Percentiles rank a stretch among this genome's conserved stretches.
These are phyloP conservation scores for Stephania cephalantha DNA, from an alignment of 164 flowering plant species.

Conservation along the genomic window DNA sequence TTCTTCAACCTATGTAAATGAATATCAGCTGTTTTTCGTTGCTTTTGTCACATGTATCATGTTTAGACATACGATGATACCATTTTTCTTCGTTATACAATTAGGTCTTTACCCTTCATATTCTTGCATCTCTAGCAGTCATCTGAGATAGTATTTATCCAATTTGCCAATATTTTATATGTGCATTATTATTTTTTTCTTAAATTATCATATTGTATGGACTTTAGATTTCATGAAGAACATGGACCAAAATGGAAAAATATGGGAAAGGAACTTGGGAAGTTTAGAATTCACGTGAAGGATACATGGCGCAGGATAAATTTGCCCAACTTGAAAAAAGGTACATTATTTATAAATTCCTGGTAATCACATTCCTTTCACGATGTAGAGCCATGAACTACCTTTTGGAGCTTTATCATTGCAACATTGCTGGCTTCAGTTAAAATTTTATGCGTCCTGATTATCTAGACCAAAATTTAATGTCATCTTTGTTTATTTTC, in stretches of 20 bases:
- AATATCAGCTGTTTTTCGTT: no score
- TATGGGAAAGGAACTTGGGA: slow-evolving; percentile 42
- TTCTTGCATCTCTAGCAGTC: background rate
- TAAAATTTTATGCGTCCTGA: background rate
- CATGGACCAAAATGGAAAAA: slow-evolving; percentile 52
- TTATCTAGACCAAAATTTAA: background rate
- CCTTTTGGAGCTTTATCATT: background rate
- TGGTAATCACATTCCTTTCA: background rate
- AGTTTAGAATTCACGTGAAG: slow-evolving; percentile 48
- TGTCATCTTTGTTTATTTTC: background rate
- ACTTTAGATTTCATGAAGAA: slow-evolving; percentile 22
- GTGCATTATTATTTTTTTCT: background rate
- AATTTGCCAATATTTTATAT: background rate
- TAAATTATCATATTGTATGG: background rate
- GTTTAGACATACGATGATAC: background rate
- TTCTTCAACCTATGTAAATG: background rate
- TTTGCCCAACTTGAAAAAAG: slow-evolving; percentile 21
- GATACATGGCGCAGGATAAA: slow-evolving; percentile 55
- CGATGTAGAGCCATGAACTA: background rate
- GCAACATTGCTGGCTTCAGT: background rate
- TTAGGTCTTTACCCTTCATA: background rate
- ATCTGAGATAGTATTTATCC: no score
- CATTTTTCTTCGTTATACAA: background rate
- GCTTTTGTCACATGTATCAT: no score
- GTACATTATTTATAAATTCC: slow-evolving; percentile 9